These are phyloP conservation scores for Trichoderma simmonsii DNA, from an alignment of 2,329 filamentous ascomycete genomes.

Conservation along the genomic window DNA sequence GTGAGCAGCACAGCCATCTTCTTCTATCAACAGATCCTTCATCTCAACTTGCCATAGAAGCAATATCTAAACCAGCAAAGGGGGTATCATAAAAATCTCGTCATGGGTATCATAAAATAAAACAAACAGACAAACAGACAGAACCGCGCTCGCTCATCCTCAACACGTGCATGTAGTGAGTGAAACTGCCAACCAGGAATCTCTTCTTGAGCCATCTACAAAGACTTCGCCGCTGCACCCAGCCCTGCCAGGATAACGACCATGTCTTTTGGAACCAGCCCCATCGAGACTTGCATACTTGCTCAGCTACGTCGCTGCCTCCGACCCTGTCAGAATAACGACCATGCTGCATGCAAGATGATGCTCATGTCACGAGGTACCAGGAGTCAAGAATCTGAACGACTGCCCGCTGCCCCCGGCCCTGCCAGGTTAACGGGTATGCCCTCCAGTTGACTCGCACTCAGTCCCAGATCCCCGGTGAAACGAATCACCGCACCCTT, in stretches of 20 bases:
- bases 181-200: neutral
- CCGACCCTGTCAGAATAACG: neutral
- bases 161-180: neutral
- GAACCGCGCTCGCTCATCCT: neutral
- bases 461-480: neutral
- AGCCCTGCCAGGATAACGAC: slow-evolving; percentile 2
- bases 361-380: neutral
- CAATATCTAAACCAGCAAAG: neutral
- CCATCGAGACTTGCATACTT: neutral
- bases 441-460: neutral
- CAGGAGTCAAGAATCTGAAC: neutral
- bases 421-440: slow-evolving; percentile 2
- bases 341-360: neutral
- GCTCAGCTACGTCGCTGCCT: neutral
- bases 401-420: slow-evolving; percentile 1
- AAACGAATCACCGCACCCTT: neutral
- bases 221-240: neutral
- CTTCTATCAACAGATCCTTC: neutral
- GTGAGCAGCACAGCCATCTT: neutral
- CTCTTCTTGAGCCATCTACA: neutral
- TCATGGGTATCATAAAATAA: neutral
- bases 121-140: neutral
- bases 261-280: neutral
- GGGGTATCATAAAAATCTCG: neutral
- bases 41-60: neutral